These are phyloP conservation scores for Termitomyces titanicus DNA, from an alignment of 768 basidiomycete genomes.

Conservation along the genomic window DNA sequence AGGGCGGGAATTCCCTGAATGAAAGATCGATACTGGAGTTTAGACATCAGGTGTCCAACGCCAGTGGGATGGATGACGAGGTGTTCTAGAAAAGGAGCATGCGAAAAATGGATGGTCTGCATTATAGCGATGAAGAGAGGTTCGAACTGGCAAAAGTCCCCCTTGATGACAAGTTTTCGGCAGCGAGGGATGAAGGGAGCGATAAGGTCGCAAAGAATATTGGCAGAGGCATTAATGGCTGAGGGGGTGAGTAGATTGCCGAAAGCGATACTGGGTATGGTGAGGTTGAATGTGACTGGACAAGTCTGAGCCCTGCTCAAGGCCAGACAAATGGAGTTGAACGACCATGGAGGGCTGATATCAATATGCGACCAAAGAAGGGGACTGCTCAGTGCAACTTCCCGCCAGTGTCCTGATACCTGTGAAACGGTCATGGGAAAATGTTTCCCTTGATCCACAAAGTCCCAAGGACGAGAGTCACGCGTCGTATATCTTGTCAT, in stretches of 20 bases:
- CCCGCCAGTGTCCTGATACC: constrained; percentile 16
- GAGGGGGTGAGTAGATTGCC: constrained; percentile 8
- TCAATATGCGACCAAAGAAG: constrained; percentile 16
- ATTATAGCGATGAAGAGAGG: constrained; percentile 11
- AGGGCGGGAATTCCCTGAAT: constrained; percentile 8
- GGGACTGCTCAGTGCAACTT: constrained; percentile 10
- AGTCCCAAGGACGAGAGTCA: constrained; percentile 4
- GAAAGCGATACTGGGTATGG: constrained; percentile 9
- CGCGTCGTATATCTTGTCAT: neutral
- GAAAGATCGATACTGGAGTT: neutral
- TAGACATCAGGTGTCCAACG: neutral
- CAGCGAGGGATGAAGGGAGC: constrained; percentile 12
- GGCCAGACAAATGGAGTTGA: constrained; percentile 5
- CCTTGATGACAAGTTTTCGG: constrained; percentile 12
- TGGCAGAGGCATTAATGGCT: constrained; percentile 10
- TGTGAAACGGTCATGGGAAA: constrained; percentile 12
- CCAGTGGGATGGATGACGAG: constrained; percentile 9
- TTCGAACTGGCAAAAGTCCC: constrained; percentile 13
- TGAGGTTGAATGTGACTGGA: constrained; percentile 10
- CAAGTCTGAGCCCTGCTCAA: constrained; percentile 9
- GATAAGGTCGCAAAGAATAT: constrained; percentile 6
- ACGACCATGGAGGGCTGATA: constrained; percentile 16
- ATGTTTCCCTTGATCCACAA: neutral
- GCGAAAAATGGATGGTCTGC: constrained; percentile 1
- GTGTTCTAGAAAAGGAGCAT: constrained; percentile 7